Evolutionary conservation across 805 yeast species (phyloP).

Genomic region (Kazachstania taianensis): DNA sequence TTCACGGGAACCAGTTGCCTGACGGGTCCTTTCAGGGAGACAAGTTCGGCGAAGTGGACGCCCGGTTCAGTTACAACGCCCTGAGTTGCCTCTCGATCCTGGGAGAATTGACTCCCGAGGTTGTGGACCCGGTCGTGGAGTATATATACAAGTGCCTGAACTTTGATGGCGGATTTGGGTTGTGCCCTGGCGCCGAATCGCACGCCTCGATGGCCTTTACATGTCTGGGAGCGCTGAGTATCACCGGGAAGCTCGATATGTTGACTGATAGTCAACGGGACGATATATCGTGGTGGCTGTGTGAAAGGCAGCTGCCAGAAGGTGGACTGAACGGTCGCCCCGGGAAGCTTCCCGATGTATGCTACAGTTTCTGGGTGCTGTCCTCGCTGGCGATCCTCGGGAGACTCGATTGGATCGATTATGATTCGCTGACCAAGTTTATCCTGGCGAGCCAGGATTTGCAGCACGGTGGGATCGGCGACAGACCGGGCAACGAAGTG

Average conservation of each 20-base stretch:
- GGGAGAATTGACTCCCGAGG: slow-evolving; percentile 47
- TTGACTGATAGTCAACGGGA: slow-evolving; percentile 32
- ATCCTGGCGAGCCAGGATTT: slow-evolving; percentile 71
- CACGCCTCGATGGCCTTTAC: slow-evolving; percentile 91
- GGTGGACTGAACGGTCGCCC: slow-evolving; percentile 98
- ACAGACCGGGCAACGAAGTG: slow-evolving; percentile 79
- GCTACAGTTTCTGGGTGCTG: slow-evolving; percentile 97
- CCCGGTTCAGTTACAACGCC: slow-evolving; percentile 81
- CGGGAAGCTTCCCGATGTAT: slow-evolving; percentile 92
- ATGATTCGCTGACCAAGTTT: slow-evolving; percentile 48
- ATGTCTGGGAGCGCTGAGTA: slow-evolving; percentile 71
- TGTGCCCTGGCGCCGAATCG: slow-evolving; percentile 88
- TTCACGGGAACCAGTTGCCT: slow-evolving; percentile 28
- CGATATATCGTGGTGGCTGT: slow-evolving; percentile 70
- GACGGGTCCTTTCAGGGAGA: slow-evolving; percentile 86
- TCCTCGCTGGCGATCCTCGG: slow-evolving; percentile 61
- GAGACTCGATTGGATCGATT: slow-evolving; percentile 69
- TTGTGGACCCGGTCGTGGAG: slow-evolving; percentile 50
- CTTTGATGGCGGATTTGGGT: slow-evolving; percentile 94
- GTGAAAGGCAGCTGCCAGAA: slow-evolving; percentile 72
- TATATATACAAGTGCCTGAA: slow-evolving; percentile 67
- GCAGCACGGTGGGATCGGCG: slow-evolving; percentile 82
- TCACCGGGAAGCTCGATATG: slow-evolving; percentile 47
- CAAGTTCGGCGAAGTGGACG: slow-evolving; percentile 82
- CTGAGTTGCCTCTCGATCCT: slow-evolving; percentile 62